These are phyloP conservation scores for Plasmodium vinckei DNA, from an alignment of 169 alveolate species.

Conservation along the genomic window DNA sequence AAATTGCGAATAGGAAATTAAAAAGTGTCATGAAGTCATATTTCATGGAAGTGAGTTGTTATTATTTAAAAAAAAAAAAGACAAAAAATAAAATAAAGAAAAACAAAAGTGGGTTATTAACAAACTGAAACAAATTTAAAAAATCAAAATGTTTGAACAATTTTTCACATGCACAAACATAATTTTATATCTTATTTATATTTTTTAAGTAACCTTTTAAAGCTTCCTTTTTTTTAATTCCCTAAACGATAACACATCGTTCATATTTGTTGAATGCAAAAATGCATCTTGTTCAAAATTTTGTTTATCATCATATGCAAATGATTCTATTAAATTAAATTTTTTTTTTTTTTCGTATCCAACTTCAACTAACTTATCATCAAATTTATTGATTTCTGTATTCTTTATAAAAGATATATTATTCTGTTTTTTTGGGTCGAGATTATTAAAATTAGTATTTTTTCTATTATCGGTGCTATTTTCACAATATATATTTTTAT, in stretches of 20 bases:
- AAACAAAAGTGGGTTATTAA: background rate
- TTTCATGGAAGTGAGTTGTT: too few relatives aligned
- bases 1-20: background rate
- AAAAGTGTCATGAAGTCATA: conserved; percentile 1
- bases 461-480: background rate
- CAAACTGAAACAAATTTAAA: background rate
- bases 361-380: conserved; percentile 1
- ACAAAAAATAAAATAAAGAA: background rate
- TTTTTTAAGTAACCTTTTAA: conserved; percentile 12
- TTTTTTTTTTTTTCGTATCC: conserved; percentile 63
- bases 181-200: background rate
- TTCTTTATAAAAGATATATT: background rate
- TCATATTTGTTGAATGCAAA: background rate
- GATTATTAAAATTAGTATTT: background rate
- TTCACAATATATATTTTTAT: background rate
- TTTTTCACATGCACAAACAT: too few relatives aligned
- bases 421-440: background rate
- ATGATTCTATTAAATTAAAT: conserved; percentile 52
- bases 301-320: conserved; percentile 51
- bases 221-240: conserved; percentile 49
- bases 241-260: conserved; percentile 24
- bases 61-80: conserved; percentile 1
- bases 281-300: conserved; percentile 13
- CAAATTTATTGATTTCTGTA: background rate
- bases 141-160: background rate